Evolutionary conservation across 495 filamentous ascomycete species (phyloP).

Genomic region (Parmelia sp.): DNA sequence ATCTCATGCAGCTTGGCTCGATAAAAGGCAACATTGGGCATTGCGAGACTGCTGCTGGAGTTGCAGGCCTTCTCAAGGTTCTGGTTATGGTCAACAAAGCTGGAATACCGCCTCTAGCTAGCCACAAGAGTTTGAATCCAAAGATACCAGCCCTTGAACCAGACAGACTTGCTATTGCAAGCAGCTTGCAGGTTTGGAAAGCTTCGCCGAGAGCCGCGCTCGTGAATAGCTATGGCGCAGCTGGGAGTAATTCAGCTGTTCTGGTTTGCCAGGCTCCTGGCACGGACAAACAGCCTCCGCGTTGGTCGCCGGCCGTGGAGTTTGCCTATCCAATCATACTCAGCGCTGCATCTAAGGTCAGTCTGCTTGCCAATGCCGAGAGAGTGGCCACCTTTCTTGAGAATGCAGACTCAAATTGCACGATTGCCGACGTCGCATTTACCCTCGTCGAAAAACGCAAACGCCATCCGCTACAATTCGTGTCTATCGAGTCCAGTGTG

Average conservation of each 20-base stretch:
- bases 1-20: constrained; percentile 30
- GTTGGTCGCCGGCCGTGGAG: neutral
- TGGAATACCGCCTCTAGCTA: constrained; percentile 37
- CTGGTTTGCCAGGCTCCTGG: constrained; percentile 25
- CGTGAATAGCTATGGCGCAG: constrained; percentile 45
- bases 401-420: neutral
- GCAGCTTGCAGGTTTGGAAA: constrained; percentile 31
- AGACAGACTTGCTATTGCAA: constrained; percentile 36
- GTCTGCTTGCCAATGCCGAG: constrained; percentile 18
- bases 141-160: constrained; percentile 23
- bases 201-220: constrained; percentile 33
- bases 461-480: constrained; percentile 4
- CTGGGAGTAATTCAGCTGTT: constrained; percentile 39
- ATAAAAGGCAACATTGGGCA: constrained; percentile 41
- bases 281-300: neutral
- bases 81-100: constrained; percentile 32
- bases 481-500: neutral
- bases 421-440: constrained; percentile 17
- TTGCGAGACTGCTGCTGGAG: constrained; percentile 32
- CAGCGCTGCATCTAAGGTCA: constrained; percentile 15
- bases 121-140: constrained; percentile 37
- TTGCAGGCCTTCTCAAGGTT: constrained; percentile 31
- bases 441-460: constrained; percentile 6
- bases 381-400: constrained; percentile 3
- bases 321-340: constrained; percentile 21